Evolutionary conservation across 768 basidiomycete species (phyloP), one percentile per base, ranked within the genome.

Genomic region (Rubroboletus pulcherrimus): DNA sequence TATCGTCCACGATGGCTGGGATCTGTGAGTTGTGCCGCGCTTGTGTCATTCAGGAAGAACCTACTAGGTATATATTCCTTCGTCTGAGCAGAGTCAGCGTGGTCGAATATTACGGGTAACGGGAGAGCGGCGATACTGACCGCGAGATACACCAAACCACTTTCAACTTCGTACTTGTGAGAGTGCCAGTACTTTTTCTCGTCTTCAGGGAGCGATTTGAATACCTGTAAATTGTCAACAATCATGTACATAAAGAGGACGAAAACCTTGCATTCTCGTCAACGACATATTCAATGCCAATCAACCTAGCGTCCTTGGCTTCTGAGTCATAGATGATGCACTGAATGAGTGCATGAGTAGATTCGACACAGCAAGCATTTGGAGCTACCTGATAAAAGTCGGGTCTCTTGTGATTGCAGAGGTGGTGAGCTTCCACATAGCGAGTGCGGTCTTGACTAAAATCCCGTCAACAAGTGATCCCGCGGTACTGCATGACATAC

Each of bases 181-280:
- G 76, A 78, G 61, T 82, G 81, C 81, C 81, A 81, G 53, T 75
- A 79, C 60, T 68, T 74, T 62, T 78, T 76, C 69, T 81, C 79
- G 26, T 78, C 77, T 30, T 69, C 61, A 4, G 76, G 71, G 1
- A 84, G 73, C 1, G 63, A 59, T 42, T 65, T 56, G 63, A 81
- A 82, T 15, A 71, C 54, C 71, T 73, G 35, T 1, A 14, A 7
- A 39, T 19, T 41, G 40, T 56, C 30, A 63, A 29, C 8, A 37
- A 24, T n/a, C 11, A 4, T 37, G 45, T 15, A 17, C 26, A 29
- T 7, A 34, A 24, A 26, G 9, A 39, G 29, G 40, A 45, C 17
- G 8, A 42, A 42, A 37, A 33, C 15, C 45, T 37, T 55, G 48
- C 54, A 35, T 77, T 69, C 46, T 78, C 78, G 8, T 73, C 71